Conservation (phyloP, 768 basidiomycete species). For the Mrakia hoshinonis region DNA sequence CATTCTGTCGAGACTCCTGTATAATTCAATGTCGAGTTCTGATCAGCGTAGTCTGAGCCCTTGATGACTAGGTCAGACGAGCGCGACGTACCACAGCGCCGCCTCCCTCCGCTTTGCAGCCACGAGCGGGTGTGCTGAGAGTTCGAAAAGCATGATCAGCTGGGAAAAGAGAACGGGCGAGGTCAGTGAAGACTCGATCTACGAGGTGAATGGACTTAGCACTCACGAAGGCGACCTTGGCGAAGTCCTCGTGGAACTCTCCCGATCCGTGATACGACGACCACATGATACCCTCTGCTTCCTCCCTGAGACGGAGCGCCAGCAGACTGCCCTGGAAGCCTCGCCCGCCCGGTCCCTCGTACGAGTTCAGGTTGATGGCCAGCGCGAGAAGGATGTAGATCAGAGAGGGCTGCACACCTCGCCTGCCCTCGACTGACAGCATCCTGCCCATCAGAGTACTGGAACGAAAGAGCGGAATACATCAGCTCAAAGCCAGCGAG, state of each 20-base stretch:
- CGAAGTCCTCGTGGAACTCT: background rate
- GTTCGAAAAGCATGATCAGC: background rate
- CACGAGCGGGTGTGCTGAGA: background rate
- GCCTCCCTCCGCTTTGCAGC: background rate
- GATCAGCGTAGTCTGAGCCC: background rate
- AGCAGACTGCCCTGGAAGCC: background rate
- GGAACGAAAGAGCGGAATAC: too few species aligned
- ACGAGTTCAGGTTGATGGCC: background rate
- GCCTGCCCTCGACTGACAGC: background rate
- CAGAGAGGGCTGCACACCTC: background rate
- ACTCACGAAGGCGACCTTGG: slow-evolving; percentile 1
- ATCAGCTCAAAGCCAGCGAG: too few species aligned
- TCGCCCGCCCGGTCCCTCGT: background rate
- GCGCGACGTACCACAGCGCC: background rate
- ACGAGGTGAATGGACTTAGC: too few species aligned
- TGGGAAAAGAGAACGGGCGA: background rate
- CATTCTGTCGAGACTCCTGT: background rate
- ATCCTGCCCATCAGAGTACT: background rate
- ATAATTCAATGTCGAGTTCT: background rate
- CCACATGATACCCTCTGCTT: background rate
- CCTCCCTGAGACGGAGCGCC: background rate
- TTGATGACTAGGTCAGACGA: too few species aligned
- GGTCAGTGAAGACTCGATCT: background rate
- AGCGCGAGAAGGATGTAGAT: slow-evolving; percentile 6
- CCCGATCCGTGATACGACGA: background rate